These are phyloP conservation scores for Apiotrichum sp. DNA, from an alignment of 1,284 basidiomycete genomes.

Conservation along the genomic window DNA sequence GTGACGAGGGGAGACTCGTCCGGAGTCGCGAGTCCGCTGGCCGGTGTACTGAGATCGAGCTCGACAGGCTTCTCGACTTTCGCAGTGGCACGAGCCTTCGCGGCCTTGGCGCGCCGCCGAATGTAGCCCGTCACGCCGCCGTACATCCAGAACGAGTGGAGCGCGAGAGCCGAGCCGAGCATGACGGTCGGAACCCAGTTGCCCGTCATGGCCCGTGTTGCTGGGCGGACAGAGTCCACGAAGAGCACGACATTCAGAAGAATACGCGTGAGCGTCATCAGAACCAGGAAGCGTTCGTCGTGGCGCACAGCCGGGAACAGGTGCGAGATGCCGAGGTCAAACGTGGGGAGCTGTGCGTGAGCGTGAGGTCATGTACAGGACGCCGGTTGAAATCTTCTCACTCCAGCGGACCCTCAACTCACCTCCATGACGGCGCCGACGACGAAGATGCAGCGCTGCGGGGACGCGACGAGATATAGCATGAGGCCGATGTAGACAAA, in stretches of 20 bases:
- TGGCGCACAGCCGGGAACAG: conserved; percentile 52
- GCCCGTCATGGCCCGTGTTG: conserved; percentile 34
- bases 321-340: conserved; percentile 53
- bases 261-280: conserved; percentile 57
- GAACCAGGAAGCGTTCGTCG: conserved; percentile 53
- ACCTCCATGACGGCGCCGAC: conserved; percentile 54
- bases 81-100: background rate
- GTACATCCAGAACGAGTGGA: conserved; percentile 56
- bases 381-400: too few species aligned
- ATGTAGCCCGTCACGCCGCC: conserved; percentile 54
- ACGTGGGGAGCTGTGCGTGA: conserved; percentile 52
- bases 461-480: conserved; percentile 47
- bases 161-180: conserved; percentile 50
- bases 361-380: background rate
- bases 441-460: conserved; percentile 52
- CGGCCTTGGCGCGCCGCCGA: conserved; percentile 34
- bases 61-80: background rate
- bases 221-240: conserved; percentile 42
- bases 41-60: conserved; percentile 1
- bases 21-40: conserved; percentile 21
- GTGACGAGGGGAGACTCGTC: conserved; percentile 42
- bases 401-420: conserved; percentile 1
- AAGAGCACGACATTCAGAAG: conserved; percentile 51
- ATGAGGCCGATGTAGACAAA: conserved; percentile 53
- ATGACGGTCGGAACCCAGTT: conserved; percentile 48